These are phyloP conservation scores for Gastrolobium villosum DNA, from an alignment of 306 rosid genomes.

Conservation along the genomic window DNA sequence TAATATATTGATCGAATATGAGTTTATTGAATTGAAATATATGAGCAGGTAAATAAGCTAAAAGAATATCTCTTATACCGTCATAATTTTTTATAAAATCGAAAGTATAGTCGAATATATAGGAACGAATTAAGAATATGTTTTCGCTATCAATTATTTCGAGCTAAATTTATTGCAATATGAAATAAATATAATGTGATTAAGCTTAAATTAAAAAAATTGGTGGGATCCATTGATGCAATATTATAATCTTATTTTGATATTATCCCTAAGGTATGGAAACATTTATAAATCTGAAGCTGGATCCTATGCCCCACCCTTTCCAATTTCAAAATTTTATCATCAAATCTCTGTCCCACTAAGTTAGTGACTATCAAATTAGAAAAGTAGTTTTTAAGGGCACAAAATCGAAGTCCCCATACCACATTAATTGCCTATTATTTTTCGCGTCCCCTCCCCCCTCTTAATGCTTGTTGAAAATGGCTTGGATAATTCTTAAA, in stretches of 20 bases:
- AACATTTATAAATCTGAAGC: constrained; percentile 30
- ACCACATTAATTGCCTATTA: constrained; percentile 2
- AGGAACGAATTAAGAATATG: neutral
- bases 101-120: no score
- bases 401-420: constrained; percentile 35
- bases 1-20: no score
- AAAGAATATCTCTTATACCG: no score
- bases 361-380: constrained; percentile 19
- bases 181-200: no score
- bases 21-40: no score
- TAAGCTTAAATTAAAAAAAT: neutral
- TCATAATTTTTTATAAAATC: no score
- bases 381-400: neutral
- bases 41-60: no score
- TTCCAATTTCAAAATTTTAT: constrained; percentile 3
- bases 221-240: constrained; percentile 4
- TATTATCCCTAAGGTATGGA: neutral
- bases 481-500: neutral
- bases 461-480: neutral
- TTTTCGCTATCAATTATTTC: neutral
- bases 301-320: constrained; percentile 28
- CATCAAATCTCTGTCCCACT: constrained; percentile 10
- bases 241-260: neutral
- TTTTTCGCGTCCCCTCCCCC: neutral
- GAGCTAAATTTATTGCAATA: neutral